Evolutionary conservation across 2,329 filamentous ascomycete genomes (phyloP), one percentile per base, ranked within the genome.

Genomic region (Fusarium transvaalense): DNA sequence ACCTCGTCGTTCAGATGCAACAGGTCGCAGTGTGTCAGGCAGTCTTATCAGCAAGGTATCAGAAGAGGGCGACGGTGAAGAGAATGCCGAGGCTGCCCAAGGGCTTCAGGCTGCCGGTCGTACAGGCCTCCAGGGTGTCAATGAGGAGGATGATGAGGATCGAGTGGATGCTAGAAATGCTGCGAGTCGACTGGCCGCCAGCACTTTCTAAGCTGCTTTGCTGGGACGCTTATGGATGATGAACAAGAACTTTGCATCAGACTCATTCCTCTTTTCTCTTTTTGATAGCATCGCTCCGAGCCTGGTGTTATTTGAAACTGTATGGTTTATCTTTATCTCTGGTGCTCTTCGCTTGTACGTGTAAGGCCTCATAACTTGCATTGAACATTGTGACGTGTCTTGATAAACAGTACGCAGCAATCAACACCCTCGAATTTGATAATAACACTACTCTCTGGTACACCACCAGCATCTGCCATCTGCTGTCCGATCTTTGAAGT

Each of bases 151-250:
- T 69, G 92, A 97, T 74, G 94, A 97, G 75, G 96, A 99, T 79
- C 88, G 94, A 56, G 89, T 99, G 62, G 96, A 99, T 85, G 96
- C 96, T 41, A 89, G 92, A 79, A 99, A 98, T 81, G 96, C 96
- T 54, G 96, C 96, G 35, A 97, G 93, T 81, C 88, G 96, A 76
- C 83, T 99, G 82, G 96, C 95, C 47, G 92, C 94, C 71, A 97
- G 94, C 83, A 97, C 95, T 19, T 97, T 97, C 79, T 98, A 67
- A 74, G 55, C 82, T 74, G 54, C 45, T 31, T 42, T 42, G 47
- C 25, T 37, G 31, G 27, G 29, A 54, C 51, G 50, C 66, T 56
- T 47, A 54, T 60, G 62, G 53, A 58, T 64, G 72, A 64, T 50
- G 46, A 62, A 61, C 54, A 48, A 43, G 23, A 48, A 61, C 56